phyloP scores from a whole-genome alignment of 805 yeast genomes.

The Zygoascus flipseniorum region DNA sequence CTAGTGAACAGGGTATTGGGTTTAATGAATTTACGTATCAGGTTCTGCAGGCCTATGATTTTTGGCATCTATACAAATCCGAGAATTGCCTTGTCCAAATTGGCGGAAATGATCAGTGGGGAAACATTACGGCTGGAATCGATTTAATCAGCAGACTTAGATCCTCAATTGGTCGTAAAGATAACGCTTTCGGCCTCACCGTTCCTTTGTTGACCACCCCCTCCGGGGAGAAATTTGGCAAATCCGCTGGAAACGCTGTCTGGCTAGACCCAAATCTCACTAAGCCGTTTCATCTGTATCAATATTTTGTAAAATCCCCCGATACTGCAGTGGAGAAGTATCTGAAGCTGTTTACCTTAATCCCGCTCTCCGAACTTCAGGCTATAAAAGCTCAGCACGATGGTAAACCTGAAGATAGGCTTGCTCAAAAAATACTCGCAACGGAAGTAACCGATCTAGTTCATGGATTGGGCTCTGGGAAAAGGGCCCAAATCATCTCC shows the following conservation, averaged over 20 bases:
- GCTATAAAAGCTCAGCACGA: conserved; percentile 45
- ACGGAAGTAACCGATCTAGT: conserved; percentile 77
- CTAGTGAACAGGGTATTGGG: conserved; percentile 69
- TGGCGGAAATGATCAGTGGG: conserved; percentile 98
- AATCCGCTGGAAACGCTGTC: conserved; percentile 94
- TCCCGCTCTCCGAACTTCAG: conserved; percentile 56
- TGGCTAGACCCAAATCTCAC: conserved; percentile 74
- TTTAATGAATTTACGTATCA: conserved; percentile 94
- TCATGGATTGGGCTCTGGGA: conserved; percentile 74
- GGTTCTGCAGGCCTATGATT: conserved; percentile 87
- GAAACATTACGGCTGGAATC: conserved; percentile 92
- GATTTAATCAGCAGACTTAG: conserved; percentile 67
- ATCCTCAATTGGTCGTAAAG: conserved; percentile 6
- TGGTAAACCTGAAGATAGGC: conserved; percentile 50
- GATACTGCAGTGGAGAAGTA: conserved; percentile 68
- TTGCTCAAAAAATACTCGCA: conserved; percentile 74
- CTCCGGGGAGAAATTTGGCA: conserved; percentile 89
- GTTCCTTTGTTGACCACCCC: conserved; percentile 86
- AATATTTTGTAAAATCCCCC: conserved; percentile 69
- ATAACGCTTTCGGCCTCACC: conserved; percentile 58
- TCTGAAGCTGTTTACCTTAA: conserved; percentile 67
- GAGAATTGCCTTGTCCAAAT: conserved; percentile 60
- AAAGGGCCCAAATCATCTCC: conserved; percentile 47
- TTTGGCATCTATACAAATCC: conserved; percentile 63
- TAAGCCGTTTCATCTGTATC: conserved; percentile 73